phyloP scores from a whole-genome alignment of 345 rosid species.

The Sisymbrium altissimum region DNA sequence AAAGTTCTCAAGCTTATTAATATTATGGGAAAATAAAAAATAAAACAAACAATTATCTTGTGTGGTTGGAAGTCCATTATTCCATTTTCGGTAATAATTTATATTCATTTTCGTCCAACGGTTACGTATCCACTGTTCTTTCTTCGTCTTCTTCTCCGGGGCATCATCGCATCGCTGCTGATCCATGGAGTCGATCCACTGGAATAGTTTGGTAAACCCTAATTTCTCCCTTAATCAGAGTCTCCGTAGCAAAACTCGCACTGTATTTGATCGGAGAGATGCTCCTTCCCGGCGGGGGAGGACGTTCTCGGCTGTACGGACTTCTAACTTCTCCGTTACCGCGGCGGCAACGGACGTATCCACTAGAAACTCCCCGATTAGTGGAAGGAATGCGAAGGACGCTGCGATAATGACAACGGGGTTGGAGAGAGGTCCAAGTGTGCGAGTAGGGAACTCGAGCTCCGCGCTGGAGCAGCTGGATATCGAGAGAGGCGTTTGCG shows the following conservation, averaged over 20 bases:
- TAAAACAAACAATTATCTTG: background rate
- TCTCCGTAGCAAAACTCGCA: background rate
- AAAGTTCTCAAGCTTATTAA: background rate
- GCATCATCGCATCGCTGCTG: background rate
- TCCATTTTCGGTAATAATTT: background rate
- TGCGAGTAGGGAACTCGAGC: constrained; percentile 42
- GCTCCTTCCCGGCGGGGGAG: constrained; percentile 19
- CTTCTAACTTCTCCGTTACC: constrained; percentile 1
- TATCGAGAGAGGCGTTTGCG: constrained; percentile 95
- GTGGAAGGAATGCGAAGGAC: constrained; percentile 16
- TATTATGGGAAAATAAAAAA: background rate
- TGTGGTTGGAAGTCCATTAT: constrained; percentile 34
- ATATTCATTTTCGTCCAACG: constrained; percentile 18
- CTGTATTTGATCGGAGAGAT: constrained; percentile 14
- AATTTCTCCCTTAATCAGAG: constrained; percentile 2
- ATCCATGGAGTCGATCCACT: constrained; percentile 38
- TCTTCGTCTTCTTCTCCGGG: background rate
- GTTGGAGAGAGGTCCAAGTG: background rate
- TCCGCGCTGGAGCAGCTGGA: constrained; percentile 82
- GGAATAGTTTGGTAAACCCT: constrained; percentile 12
- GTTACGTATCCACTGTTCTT: constrained; percentile 14
- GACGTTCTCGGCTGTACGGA: constrained; percentile 14
- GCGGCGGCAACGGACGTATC: constrained; percentile 23
- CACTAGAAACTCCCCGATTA: background rate
- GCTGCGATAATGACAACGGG: constrained; percentile 15